phyloP scores from a whole-genome alignment of 2,329 filamentous ascomycete species.

The Claviceps quebecensis region DNA sequence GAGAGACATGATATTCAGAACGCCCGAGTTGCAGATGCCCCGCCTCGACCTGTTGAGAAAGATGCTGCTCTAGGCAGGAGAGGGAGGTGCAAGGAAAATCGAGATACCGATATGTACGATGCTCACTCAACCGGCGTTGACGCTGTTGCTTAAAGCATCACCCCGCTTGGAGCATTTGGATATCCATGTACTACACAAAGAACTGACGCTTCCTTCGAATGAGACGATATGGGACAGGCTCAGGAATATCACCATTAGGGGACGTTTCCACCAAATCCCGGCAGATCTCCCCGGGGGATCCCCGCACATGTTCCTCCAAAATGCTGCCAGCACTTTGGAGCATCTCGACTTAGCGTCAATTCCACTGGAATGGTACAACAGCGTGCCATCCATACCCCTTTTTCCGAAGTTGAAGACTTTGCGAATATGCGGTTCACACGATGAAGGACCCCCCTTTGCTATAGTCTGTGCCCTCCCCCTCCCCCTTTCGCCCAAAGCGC shows the following conservation, averaged over 20 bases:
- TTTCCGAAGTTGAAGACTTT: conserved; percentile 18
- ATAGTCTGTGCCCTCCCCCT: no score
- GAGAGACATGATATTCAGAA: no score
- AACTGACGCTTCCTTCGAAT: conserved; percentile 2
- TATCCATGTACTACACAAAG: no score
- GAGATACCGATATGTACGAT: no score
- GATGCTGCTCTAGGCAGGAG: no score
- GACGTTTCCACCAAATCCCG: not conserved
- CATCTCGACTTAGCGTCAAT: conserved; percentile 12
- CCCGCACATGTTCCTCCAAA: conserved; percentile 8
- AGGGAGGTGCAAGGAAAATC: no score
- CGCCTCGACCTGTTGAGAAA: no score
- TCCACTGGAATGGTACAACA: conserved; percentile 9
- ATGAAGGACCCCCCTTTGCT: not conserved
- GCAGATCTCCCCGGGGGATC: not conserved
- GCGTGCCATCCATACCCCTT: conserved; percentile 4
- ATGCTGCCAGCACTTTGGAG: conserved; percentile 9
- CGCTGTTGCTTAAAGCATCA: no score
- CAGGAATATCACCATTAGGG: conserved; percentile 6
- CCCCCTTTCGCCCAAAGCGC: no score
- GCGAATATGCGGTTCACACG: conserved; percentile 10
- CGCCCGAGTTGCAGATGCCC: no score
- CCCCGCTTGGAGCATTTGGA: no score
- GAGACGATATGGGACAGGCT: conserved; percentile 6
- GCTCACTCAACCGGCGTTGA: no score